Evolutionary conservation across 225 moss, liverwort and hornwort genomes (phyloP).

Genomic region (Marchantia paleacea): DNA sequence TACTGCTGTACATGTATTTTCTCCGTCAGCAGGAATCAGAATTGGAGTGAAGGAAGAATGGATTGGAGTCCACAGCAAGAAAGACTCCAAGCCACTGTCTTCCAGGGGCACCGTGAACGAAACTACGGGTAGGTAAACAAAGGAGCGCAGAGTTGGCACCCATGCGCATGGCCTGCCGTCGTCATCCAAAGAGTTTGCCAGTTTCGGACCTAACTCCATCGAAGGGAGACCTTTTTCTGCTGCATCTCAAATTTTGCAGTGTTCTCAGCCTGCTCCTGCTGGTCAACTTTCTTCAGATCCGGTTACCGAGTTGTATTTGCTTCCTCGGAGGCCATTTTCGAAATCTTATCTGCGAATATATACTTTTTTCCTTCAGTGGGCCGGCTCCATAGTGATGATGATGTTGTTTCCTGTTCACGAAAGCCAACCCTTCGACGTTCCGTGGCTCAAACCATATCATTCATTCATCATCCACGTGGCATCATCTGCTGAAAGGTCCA

Average conservation of each 20-base stretch:
- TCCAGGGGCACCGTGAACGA: neutral
- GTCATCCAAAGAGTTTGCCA: conserved; percentile 41
- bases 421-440: too few relatives aligned
- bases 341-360: too few relatives aligned
- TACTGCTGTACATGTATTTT: too few relatives aligned
- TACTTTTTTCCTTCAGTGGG: neutral
- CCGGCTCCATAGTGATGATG: neutral
- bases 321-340: neutral
- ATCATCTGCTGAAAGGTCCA: neutral
- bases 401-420: neutral
- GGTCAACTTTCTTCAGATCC: neutral
- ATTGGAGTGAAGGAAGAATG: neutral
- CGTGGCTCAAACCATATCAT: neutral
- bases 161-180: conserved; percentile 54
- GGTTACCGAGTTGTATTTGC: neutral
- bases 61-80: neutral
- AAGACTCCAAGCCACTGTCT: too few relatives aligned
- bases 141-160: conserved; percentile 30
- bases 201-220: conserved; percentile 25
- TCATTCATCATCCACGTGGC: neutral
- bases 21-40: too few relatives aligned
- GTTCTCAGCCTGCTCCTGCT: conserved; percentile 1
- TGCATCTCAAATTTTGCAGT: too few relatives aligned
- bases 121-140: neutral
- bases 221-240: conserved; percentile 3